A percentile compares a stretch with the other conserved stretches of the same genome.
phyloP scores from a whole-genome alignment of 1,139 yeast species.

The Pichia inconspicua region DNA sequence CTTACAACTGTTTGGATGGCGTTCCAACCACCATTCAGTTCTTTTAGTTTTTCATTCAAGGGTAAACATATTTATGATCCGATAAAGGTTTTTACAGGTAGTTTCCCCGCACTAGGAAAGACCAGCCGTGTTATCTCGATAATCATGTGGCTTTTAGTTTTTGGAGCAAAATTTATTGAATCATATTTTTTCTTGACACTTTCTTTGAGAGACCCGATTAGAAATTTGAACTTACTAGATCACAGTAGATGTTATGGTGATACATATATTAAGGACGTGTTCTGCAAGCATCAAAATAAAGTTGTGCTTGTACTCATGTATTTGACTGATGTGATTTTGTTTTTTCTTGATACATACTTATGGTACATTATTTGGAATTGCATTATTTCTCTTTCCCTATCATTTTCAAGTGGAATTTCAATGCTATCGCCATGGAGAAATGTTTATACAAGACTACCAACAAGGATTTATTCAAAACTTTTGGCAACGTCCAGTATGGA shows the following conservation, averaged over 20 bases:
- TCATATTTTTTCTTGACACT: conserved; percentile 75
- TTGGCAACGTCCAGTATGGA: conserved; percentile 46
- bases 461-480: conserved; percentile 60
- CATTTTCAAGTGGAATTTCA: conserved; percentile 70
- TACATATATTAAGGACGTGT: conserved; percentile 35
- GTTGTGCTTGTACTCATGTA: conserved; percentile 49
- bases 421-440: conserved; percentile 85
- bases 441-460: conserved; percentile 66
- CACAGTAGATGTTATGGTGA: conserved; percentile 61
- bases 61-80: conserved; percentile 25
- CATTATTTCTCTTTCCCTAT: conserved; percentile 58
- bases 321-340: conserved; percentile 62
- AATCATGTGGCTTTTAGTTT: conserved; percentile 60
- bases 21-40: conserved; percentile 47
- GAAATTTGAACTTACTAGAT: conserved; percentile 55
- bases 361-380: conserved; percentile 86
- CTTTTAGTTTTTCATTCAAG: conserved; percentile 34
- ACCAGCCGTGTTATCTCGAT: conserved; percentile 51
- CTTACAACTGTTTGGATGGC: conserved; percentile 56
- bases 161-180: conserved; percentile 66
- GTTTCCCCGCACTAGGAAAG: conserved; percentile 47
- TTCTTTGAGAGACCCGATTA: conserved; percentile 70
- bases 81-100: conserved; percentile 37
- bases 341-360: conserved; percentile 76
- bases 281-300: conserved; percentile 57